Base-by-base conservation (phyloP, 306 rosid genomes). In the Sophora flavescens region DNA sequence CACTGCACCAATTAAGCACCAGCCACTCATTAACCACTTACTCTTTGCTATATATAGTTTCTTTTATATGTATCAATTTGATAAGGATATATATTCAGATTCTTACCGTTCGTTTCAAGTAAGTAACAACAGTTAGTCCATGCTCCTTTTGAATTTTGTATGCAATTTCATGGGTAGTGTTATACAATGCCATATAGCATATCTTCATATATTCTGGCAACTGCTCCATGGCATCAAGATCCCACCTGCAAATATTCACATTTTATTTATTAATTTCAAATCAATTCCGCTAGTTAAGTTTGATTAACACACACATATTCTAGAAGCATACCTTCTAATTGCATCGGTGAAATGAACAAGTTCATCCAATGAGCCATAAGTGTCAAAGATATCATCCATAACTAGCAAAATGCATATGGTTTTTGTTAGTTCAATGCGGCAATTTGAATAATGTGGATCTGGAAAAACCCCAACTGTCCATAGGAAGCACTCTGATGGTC, bases 381-480 rank as follows among this genome's bases (percentile, higher is more conserved):
- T 72, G 63, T 86, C 89, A 39, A 66, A 79, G 1, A 80, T 57
- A 33, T 83, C 89, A 63, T 86, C 89, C 84, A 86, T 66, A 22
- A 77, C 85, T 12, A 80, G 61, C 48, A 86, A 67, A 36, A 83
- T 76, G 82, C 78, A 82, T 0, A 83, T 72, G 36, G 85, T 50
- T 72, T 86, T 86, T 18, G 83, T 10, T 8, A 86, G 81, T 63
- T 86, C 87, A 38, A 86, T 77, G 2, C 87, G 77, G 42, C 76
- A 83, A 32, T 38, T 69, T 32, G 89, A 76, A 72, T 82, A 13
- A 18, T 8, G 13, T 62, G 87, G 81, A 5, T 86, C 87, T 18
- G 83, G 83, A 80, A 86, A 81, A 10, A 64, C 16, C 12, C 89
- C 89, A 53, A 83, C 35, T 10, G 89, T 83, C 89, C 87, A 86